Percentiles rank a stretch among this genome's conserved stretches.
Conservation (phyloP, 2,329 filamentous ascomycete species). For the Exophiala dermatitidis region DNA sequence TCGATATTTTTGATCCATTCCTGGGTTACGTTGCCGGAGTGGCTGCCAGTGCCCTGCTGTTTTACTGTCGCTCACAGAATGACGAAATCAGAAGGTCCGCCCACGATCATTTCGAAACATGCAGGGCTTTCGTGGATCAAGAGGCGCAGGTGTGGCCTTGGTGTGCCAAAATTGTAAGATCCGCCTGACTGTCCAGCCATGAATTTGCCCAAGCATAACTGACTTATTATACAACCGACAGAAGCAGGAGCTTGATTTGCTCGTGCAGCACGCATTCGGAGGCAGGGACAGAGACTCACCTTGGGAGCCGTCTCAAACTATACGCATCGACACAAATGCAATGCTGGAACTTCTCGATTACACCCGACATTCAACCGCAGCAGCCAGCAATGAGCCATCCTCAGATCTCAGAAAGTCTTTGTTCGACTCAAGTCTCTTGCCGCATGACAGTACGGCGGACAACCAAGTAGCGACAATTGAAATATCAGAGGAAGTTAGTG, state of each 20-base stretch:
- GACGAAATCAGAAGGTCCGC: neutral
- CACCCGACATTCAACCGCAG: neutral
- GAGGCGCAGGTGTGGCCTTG: slow-evolving; percentile 3
- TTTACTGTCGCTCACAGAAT: slow-evolving; percentile 41
- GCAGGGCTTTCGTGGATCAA: slow-evolving; percentile 1
- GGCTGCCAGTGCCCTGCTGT: slow-evolving; percentile 48
- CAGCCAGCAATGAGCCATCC: neutral
- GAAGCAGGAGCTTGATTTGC: slow-evolving; percentile 5
- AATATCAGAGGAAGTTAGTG: slow-evolving; percentile 4
- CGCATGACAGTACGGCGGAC: neutral
- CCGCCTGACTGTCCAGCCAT: neutral
- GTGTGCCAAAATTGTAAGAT: slow-evolving; percentile 3
- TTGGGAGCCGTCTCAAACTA: neutral
- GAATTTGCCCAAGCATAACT: neutral
- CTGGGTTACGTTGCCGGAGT: slow-evolving; percentile 48
- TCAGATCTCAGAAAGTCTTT: neutral
- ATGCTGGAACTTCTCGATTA: slow-evolving; percentile 11
- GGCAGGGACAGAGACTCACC: neutral
- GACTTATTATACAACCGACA: neutral
- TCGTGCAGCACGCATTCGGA: slow-evolving; percentile 3
- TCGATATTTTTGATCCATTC: slow-evolving; percentile 46
- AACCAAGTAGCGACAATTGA: slow-evolving; percentile 6
- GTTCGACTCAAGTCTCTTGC: slow-evolving; percentile 4
- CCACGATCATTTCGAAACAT: slow-evolving; percentile 1
- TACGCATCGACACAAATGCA: slow-evolving; percentile 7